Percentiles rank a stretch among this genome's conserved stretches.
Evolutionary conservation across 2,329 filamentous ascomycete species (phyloP).

Genomic region (Xylogone sp.): DNA sequence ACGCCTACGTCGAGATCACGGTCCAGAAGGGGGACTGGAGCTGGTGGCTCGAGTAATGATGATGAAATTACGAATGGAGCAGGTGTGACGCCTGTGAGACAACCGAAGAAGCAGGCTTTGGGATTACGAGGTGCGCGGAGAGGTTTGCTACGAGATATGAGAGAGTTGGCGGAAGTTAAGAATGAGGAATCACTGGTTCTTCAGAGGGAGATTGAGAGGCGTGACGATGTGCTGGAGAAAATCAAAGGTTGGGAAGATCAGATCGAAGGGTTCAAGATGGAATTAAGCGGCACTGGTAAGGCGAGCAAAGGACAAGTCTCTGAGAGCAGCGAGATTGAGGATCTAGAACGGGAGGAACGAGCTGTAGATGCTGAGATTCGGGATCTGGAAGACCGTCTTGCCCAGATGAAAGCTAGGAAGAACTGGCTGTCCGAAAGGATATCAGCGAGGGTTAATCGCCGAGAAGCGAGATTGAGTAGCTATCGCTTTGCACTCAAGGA

Average conservation of each 20-base stretch:
- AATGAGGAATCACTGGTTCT: conserved; percentile 63
- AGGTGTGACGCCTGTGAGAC: conserved; percentile 55
- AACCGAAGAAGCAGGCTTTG: conserved; percentile 48
- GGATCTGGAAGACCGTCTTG: conserved; percentile 60
- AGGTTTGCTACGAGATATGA: conserved; percentile 60
- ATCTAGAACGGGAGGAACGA: conserved; percentile 52
- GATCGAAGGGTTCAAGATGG: conserved; percentile 33
- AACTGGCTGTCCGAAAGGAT: conserved; percentile 57
- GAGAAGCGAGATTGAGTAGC: conserved; percentile 69
- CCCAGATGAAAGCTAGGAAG: conserved; percentile 56
- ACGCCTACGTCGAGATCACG: conserved; percentile 22
- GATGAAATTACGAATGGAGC: conserved; percentile 11
- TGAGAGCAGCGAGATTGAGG: conserved; percentile 56
- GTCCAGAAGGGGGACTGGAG: conserved; percentile 10
- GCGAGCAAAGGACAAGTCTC: conserved; percentile 52
- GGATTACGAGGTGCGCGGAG: conserved; percentile 60
- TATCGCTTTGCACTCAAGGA: conserved; percentile 65
- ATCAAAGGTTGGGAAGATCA: conserved; percentile 51
- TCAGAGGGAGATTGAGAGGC: conserved; percentile 49
- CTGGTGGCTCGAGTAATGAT: conserved; percentile 15
- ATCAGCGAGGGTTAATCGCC: conserved; percentile 57
- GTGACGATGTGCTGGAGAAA: conserved; percentile 54
- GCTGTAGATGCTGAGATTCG: conserved; percentile 59
- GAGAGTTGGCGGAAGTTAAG: conserved; percentile 62
- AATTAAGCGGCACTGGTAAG: conserved; percentile 54